Conservation (phyloP, 2,329 filamentous ascomycete genomes). For the Colletotrichum sojae region DNA sequence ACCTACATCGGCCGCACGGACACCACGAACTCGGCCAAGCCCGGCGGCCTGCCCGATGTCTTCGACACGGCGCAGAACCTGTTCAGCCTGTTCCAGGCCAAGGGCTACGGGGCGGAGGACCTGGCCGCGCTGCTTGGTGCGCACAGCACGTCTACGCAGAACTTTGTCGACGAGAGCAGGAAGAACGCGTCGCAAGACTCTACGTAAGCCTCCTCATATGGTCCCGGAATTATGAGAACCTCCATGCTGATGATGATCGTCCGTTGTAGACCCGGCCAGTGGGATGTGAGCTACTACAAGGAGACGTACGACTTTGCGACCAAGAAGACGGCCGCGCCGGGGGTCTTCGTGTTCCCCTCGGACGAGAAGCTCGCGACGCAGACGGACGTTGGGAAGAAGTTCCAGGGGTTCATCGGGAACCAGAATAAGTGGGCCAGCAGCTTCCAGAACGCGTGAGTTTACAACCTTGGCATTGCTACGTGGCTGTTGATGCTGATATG, state of each 20-base stretch:
- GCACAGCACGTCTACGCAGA: conserved; percentile 65
- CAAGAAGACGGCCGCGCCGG: conserved; percentile 47
- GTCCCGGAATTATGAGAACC: too few species aligned
- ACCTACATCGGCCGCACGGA: conserved; percentile 67
- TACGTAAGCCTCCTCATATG: conserved; percentile 46
- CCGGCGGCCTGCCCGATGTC: conserved; percentile 59
- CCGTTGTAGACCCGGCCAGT: conserved; percentile 56
- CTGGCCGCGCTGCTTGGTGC: conserved; percentile 69
- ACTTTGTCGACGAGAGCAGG: conserved; percentile 56
- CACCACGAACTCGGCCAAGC: conserved; percentile 53
- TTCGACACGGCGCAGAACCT: conserved; percentile 59
- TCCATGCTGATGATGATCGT: not conserved
- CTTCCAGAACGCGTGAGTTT: conserved; percentile 44
- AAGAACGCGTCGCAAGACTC: conserved; percentile 64
- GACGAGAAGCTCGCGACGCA: conserved; percentile 57
- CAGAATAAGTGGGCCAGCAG: conserved; percentile 46
- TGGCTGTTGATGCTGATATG: conserved; percentile 49
- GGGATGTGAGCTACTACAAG: conserved; percentile 67
- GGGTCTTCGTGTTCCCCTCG: conserved; percentile 58
- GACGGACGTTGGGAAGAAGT: conserved; percentile 50
- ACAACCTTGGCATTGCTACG: conserved; percentile 62
- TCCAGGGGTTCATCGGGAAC: conserved; percentile 56
- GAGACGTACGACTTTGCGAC: conserved; percentile 53
- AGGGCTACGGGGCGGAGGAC: conserved; percentile 65
- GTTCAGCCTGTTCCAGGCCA: conserved; percentile 64